Conservation (phyloP, 495 filamentous ascomycete species). For the Pyrenopolyporus hunteri region DNA sequence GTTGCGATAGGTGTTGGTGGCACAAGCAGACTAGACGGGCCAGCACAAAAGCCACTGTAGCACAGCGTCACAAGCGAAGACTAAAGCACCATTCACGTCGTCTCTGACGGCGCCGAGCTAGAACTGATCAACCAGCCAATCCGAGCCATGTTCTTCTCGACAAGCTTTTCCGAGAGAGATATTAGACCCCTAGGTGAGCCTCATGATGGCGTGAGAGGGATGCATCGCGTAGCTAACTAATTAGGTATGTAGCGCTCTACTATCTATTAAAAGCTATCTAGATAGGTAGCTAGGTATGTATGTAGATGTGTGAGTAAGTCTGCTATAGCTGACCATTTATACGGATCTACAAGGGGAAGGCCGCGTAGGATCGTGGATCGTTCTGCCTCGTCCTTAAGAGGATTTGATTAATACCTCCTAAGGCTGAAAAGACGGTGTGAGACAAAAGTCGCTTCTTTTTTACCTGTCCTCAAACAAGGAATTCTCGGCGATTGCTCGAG, state of each 20-base stretch:
- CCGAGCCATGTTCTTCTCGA: slow-evolving; percentile 10
- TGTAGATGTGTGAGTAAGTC: not conserved
- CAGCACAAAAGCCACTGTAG: slow-evolving; percentile 24
- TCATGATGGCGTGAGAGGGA: slow-evolving; percentile 14
- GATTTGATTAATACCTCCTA: slow-evolving; percentile 29
- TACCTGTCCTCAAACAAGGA: slow-evolving; percentile 13
- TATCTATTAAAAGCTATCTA: not conserved
- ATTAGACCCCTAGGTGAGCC: slow-evolving; percentile 27
- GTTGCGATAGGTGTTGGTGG: slow-evolving; percentile 29
- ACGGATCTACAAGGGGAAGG: slow-evolving; percentile 2
- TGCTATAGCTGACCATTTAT: not conserved
- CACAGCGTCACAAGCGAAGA: slow-evolving; percentile 34
- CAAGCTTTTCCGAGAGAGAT: slow-evolving; percentile 21
- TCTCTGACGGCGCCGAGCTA: slow-evolving; percentile 17
- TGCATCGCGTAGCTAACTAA: not conserved
- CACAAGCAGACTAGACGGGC: slow-evolving; percentile 20
- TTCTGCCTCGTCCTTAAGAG: slow-evolving; percentile 25
- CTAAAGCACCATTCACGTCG: slow-evolving; percentile 13
- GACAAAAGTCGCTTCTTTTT: slow-evolving; percentile 25
- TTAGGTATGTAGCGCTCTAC: not conserved
- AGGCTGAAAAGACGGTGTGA: slow-evolving; percentile 38
- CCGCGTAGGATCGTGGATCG: slow-evolving; percentile 15
- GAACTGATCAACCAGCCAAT: slow-evolving; percentile 14
- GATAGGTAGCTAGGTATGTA: not conserved
- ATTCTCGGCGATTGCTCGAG: slow-evolving; percentile 11